Evolutionary conservation across 2,329 filamentous ascomycete genomes (phyloP).

Genomic region (Beauveria varroae): DNA sequence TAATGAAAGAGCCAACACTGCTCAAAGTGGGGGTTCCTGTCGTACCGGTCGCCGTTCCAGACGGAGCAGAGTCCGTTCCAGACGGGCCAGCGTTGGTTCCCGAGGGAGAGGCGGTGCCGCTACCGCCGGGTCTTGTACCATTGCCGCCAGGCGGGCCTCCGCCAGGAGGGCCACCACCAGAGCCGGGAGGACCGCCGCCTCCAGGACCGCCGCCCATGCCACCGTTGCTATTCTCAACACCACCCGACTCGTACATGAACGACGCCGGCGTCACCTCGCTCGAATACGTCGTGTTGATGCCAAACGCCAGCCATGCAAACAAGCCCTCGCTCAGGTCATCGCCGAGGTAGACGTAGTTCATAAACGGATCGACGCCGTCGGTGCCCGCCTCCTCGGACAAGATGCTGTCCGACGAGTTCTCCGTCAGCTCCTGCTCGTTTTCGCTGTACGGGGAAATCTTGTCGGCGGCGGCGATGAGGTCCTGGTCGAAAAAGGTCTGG

Average conservation of each 20-base stretch:
- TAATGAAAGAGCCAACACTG: background rate
- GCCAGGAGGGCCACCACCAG: background rate
- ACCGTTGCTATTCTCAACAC: conserved; percentile 22
- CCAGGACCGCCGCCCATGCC: conserved; percentile 13
- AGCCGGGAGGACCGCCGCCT: conserved; percentile 6
- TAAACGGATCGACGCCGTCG: conserved; percentile 47
- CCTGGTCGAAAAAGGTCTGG: conserved; percentile 58
- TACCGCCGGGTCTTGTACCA: background rate
- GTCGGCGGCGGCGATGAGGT: conserved; percentile 45
- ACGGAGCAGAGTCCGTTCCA: background rate
- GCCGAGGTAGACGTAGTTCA: conserved; percentile 51
- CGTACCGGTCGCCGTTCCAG: background rate
- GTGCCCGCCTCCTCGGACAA: conserved; percentile 39
- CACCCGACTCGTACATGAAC: conserved; percentile 24
- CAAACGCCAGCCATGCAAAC: conserved; percentile 48
- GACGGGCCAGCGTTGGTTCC: background rate
- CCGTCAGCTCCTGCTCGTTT: conserved; percentile 39
- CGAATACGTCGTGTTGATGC: conserved; percentile 31
- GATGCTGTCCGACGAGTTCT: conserved; percentile 42
- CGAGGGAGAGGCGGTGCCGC: background rate
- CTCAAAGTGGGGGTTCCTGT: background rate
- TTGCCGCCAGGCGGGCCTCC: background rate
- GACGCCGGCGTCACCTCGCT: conserved; percentile 22
- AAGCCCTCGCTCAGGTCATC: conserved; percentile 43
- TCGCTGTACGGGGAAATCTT: conserved; percentile 36